A percentile compares a stretch with the other conserved stretches of the same genome.
Conservation (phyloP, 2,329 filamentous ascomycete species). For the Trichoderma koningiopsis region DNA sequence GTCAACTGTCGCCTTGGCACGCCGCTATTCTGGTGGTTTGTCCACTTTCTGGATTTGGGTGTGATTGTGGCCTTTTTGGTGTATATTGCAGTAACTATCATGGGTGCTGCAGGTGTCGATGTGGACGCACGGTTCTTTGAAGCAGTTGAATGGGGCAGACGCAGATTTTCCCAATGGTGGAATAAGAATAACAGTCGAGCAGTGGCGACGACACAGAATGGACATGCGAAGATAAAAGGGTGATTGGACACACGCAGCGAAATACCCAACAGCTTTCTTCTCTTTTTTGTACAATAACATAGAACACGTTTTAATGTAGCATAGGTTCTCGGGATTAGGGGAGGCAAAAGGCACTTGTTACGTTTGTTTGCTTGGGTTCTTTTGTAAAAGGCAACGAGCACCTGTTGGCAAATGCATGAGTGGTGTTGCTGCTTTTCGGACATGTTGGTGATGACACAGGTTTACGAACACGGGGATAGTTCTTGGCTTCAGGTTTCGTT, state of each 20-base stretch:
- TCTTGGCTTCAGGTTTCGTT: not conserved
- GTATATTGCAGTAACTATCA: slow-evolving; percentile 32
- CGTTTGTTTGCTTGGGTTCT: not conserved
- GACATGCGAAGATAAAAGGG: slow-evolving; percentile 29
- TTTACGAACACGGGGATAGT: not conserved
- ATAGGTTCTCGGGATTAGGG: not conserved
- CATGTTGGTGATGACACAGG: not conserved
- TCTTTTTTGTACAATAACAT: slow-evolving; percentile 23
- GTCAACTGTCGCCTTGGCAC: slow-evolving; percentile 75
- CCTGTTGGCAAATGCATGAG: not conserved
- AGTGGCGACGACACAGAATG: slow-evolving; percentile 25
- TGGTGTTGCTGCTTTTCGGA: not conserved
- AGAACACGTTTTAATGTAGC: slow-evolving; percentile 10
- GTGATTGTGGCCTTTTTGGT: slow-evolving; percentile 39
- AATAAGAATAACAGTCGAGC: not conserved
- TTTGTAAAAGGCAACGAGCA: not conserved
- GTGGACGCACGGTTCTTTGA: slow-evolving; percentile 36
- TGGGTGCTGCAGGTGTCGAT: slow-evolving; percentile 40
- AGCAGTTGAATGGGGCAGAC: slow-evolving; percentile 28
- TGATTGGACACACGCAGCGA: slow-evolving; percentile 30
- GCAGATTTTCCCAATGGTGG: slow-evolving; percentile 6
- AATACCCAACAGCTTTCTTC: slow-evolving; percentile 3
- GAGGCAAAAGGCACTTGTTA: not conserved
- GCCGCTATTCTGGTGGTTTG: slow-evolving; percentile 93
- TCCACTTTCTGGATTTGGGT: slow-evolving; percentile 72